Percentiles rank a stretch among this genome's conserved stretches.
Conservation (phyloP, 148 eudicot genomes). For the Rhododendron kiyosumense region DNA sequence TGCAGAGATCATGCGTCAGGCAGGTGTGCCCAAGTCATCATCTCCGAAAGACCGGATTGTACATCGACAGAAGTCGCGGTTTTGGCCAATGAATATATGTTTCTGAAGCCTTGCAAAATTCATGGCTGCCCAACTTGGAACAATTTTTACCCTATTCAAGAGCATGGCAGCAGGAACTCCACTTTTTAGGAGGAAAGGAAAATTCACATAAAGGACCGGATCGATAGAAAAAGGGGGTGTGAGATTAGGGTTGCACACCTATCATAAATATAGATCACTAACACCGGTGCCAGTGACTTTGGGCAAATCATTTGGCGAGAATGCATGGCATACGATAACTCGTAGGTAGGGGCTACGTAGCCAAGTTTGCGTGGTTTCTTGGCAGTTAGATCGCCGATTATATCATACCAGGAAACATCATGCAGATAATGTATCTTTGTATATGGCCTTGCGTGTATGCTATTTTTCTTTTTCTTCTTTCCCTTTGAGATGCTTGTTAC, state of each 20-base stretch:
- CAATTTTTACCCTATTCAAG: background rate
- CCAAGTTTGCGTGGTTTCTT: constrained; percentile 26
- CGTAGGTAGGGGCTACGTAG: constrained; percentile 18
- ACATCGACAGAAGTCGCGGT: constrained; percentile 31
- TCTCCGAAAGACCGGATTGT: no score
- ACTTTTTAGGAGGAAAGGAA: background rate
- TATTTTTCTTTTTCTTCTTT: background rate
- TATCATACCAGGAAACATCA: background rate
- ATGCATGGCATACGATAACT: constrained; percentile 15
- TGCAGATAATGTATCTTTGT: constrained; percentile 15
- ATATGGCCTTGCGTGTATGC: constrained; percentile 1
- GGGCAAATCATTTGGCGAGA: constrained; percentile 13
- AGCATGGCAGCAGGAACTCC: background rate
- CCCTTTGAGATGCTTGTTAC: constrained; percentile 15
- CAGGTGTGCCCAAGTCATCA: no score
- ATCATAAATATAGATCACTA: background rate
- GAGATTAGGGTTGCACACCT: background rate
- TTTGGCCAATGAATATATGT: constrained; percentile 43
- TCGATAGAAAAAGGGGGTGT: background rate
- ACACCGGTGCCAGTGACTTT: background rate
- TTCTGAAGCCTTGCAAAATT: background rate
- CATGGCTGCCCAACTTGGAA: background rate
- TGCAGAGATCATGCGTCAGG: no score
- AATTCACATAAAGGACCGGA: background rate
- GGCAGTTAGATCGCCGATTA: constrained; percentile 5